A percentile compares a stretch with the other conserved stretches of the same genome.
These are phyloP conservation scores for Mucor mucedo DNA, from an alignment of 371 early-diverging fungal species.

Conservation along the genomic window DNA sequence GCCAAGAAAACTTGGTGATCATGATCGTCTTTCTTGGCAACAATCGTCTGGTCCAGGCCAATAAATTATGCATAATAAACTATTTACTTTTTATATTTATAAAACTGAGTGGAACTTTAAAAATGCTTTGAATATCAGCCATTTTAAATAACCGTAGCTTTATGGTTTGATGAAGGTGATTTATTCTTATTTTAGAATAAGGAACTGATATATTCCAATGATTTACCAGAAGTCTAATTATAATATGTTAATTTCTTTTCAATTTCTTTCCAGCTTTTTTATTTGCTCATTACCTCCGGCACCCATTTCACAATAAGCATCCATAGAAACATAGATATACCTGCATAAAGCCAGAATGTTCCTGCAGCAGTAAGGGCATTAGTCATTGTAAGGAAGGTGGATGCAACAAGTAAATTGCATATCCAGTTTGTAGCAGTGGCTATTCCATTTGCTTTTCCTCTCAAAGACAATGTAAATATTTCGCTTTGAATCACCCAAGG, in stretches of 20 bases:
- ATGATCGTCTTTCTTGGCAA: constrained; percentile 96
- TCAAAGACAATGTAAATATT: constrained; percentile 62
- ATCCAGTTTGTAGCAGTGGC: constrained; percentile 71
- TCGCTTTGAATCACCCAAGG: constrained; percentile 72
- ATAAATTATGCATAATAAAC: constrained; percentile 3
- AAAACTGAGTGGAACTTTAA: too few relatives aligned
- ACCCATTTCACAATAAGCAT: constrained; percentile 51
- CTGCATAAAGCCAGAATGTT: constrained; percentile 68
- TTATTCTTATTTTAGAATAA: too few relatives aligned
- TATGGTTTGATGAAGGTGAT: too few relatives aligned
- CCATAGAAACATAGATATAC: constrained; percentile 58
- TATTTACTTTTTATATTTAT: background rate
- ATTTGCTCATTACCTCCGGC: constrained; percentile 48
- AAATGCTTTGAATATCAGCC: too few relatives aligned
- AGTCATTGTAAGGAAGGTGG: constrained; percentile 63
- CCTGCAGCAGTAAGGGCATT: constrained; percentile 62
- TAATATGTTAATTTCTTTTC: background rate
- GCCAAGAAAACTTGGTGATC: constrained; percentile 96
- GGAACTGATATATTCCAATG: constrained; percentile 28
- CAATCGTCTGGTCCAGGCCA: constrained; percentile 45
- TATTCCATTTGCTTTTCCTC: constrained; percentile 67
- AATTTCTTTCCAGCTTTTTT: background rate
- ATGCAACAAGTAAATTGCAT: constrained; percentile 64
- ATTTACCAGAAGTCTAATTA: constrained; percentile 34
- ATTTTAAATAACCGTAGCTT: too few relatives aligned